Percentiles rank a stretch among this genome's conserved stretches.
phyloP scores from a whole-genome alignment of 129 eudicot genomes.

The Arctium minus region DNA sequence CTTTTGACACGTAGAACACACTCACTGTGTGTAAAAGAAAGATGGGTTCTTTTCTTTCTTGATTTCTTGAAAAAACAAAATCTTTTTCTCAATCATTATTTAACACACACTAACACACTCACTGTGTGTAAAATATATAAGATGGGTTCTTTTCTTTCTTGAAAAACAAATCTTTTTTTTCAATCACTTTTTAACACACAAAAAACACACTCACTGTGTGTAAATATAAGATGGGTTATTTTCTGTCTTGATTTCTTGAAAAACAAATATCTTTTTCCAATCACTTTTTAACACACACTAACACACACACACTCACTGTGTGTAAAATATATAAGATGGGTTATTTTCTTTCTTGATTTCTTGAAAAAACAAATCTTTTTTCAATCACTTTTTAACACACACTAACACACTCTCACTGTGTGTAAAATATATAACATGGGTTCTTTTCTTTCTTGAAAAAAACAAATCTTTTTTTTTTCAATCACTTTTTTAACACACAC shows the following conservation, averaged over 20 bases:
- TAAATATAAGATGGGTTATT: background rate
- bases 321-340: no score
- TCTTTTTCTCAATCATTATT: conserved; percentile 14
- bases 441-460: no score
- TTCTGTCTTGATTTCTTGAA: no score
- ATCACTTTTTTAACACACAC: background rate
- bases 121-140: conserved; percentile 10
- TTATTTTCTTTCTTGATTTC: no score
- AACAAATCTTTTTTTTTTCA: no score
- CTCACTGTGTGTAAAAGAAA: conserved; percentile 3
- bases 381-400: no score
- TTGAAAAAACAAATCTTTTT: no score
- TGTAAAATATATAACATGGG: no score
- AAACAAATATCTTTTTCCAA: no score
- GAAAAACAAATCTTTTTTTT: conserved; percentile 6
- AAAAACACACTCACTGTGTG: conserved; percentile 12
- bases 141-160: background rate
- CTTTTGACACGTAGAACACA: conserved; percentile 1
- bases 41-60: background rate
- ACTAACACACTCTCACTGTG: no score
- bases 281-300: no score
- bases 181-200: conserved; percentile 8
- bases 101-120: background rate
- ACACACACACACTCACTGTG: no score
- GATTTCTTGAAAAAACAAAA: background rate